Conservation (phyloP, 176 grass and related monocot species). For the Guadua angustifolia region DNA sequence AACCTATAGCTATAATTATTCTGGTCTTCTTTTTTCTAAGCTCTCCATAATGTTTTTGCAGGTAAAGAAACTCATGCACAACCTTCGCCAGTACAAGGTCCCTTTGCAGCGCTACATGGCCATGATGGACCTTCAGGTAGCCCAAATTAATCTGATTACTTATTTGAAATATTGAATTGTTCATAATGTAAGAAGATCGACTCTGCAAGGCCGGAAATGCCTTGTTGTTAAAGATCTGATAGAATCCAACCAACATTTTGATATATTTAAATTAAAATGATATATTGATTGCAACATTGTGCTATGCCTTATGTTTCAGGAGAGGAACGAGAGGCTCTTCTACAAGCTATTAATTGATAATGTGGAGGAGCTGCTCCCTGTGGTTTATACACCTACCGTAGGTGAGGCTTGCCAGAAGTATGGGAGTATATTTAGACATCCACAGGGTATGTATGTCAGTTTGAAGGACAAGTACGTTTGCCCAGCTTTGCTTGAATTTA, state of each 20-base stretch:
- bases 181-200: not conserved
- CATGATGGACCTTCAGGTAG: slow-evolving; percentile 99
- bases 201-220: not conserved
- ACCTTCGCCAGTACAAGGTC: slow-evolving; percentile 79
- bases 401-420: slow-evolving; percentile 99
- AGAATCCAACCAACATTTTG: not conserved
- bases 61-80: slow-evolving; percentile 89
- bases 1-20: slow-evolving; percentile 16
- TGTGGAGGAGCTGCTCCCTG: slow-evolving; percentile 93
- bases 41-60: slow-evolving; percentile 46
- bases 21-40: not conserved
- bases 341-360: slow-evolving; percentile 98
- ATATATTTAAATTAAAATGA: not conserved
- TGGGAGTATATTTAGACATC: slow-evolving; percentile 83
- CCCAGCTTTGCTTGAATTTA: slow-evolving; percentile 24
- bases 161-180: not conserved
- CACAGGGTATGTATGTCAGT: slow-evolving; percentile 95
- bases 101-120: slow-evolving; percentile 90
- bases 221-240: not conserved
- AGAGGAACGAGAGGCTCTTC: slow-evolving; percentile 91
- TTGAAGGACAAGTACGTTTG: slow-evolving; percentile 90
- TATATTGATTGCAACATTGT: slow-evolving; percentile 1
- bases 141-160: slow-evolving; percentile 10
- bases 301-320: slow-evolving; percentile 53
- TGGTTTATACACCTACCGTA: slow-evolving; percentile 95